Base-by-base conservation (phyloP, 352 stramenopile species). In the Phytophthora macrochlamydospora region DNA sequence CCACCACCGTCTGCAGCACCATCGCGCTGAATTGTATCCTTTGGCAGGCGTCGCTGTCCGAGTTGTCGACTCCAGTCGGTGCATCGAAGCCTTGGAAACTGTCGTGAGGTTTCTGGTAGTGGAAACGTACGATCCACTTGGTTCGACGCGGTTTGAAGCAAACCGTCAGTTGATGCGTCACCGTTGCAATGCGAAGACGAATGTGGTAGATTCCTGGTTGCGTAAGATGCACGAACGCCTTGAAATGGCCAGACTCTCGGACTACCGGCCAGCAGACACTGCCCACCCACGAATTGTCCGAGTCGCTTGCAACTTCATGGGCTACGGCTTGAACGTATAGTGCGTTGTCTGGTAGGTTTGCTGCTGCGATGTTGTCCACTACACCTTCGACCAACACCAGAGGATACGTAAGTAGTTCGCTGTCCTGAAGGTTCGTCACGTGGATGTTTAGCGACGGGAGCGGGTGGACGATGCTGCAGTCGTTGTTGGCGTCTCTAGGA, bases 221-320 rank as follows among this genome's bases (percentile, higher is more conserved):
- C 9, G 59, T 18, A 14, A 66, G 51, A 38, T 60, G 59, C 24
- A 66, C 50, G 31, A 55, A 66, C 30, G 59, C 59, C 42, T 66
- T 60, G 51, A 66, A 66, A 43, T 66, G 59, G 13, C 59, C 59
- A 8, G 59, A 66, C 7, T 66, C 59, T 3, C 59, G 50, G 30
- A 59, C 51, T 1, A 66, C 50, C 4, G 50, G 59, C 59, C 59
- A 66, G n/a, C 57, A 64, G 9, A 64, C 48, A 35, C 57, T 64
- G 4, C 48, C 57, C n/a, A 64, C 35, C 57, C 57, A 64, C 28
- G 57, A 57, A 30, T 44, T 64, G 8, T 32, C 42, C 6, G 18
- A 13, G 40, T 37, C 18, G 4, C 49, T 31, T 2, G 48, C 33
- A 2, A 38, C 12, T 28, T 14, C 42, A 29, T 66, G 40, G 2